Conservation (phyloP, 768 basidiomycete species). For the Pleurotus cornucopiae region DNA sequence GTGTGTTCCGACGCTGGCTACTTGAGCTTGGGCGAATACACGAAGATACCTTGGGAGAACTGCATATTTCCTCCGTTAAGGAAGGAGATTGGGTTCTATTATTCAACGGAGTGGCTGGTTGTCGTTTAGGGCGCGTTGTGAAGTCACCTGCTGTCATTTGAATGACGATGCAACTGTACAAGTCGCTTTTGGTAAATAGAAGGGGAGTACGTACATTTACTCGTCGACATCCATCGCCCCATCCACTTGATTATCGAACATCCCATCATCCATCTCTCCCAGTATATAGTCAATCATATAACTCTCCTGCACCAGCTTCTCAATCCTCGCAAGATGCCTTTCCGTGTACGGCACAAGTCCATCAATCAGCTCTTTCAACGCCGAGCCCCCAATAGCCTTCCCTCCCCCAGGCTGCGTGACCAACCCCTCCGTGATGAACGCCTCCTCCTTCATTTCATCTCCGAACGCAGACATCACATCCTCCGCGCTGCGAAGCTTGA, state of each 20-base stretch:
- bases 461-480: conserved; percentile 69
- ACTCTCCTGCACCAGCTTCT: conserved; percentile 88
- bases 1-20: conserved; percentile 67
- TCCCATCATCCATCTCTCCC: conserved; percentile 82
- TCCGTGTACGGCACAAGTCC: conserved; percentile 92
- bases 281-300: conserved; percentile 91
- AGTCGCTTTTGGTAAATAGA: not conserved
- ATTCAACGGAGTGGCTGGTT: conserved; percentile 72
- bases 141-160: not conserved
- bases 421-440: conserved; percentile 22
- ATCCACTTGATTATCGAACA: conserved; percentile 52
- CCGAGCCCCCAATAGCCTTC: conserved; percentile 23
- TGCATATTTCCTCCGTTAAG: conserved; percentile 39
- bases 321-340: conserved; percentile 82
- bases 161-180: not conserved
- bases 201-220: not conserved
- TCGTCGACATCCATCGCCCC: conserved; percentile 25
- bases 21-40: conserved; percentile 53
- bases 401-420: conserved; percentile 12
- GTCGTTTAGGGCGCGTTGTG: conserved; percentile 50
- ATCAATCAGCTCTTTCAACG: conserved; percentile 74
- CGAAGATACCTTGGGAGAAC: conserved; percentile 40
- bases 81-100: conserved; percentile 64
- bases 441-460: conserved; percentile 31
- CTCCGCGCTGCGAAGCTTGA: conserved; percentile 73